Percentiles rank a stretch among this genome's conserved stretches.
phyloP scores from a whole-genome alignment of 371 early-diverging fungal genomes.

The Syncephalastrum racemosum region DNA sequence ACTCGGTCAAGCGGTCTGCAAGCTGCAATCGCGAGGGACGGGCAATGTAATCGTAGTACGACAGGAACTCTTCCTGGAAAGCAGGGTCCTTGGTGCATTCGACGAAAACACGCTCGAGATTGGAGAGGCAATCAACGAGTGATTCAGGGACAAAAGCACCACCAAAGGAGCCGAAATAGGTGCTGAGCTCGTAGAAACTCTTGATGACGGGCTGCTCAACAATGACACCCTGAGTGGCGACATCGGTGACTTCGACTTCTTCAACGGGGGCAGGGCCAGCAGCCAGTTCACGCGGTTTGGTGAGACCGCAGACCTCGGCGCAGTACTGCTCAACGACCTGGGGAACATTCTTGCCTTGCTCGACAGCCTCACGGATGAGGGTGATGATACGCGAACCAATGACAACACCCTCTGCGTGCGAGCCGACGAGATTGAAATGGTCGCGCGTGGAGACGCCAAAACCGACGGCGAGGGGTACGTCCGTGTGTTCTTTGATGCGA shows the following conservation, averaged over 20 bases:
- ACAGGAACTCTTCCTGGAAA: constrained; percentile 89
- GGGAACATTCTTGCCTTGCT: constrained; percentile 44
- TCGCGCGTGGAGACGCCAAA: constrained; percentile 92
- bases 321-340: constrained; percentile 60
- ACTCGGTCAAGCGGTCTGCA: constrained; percentile 82
- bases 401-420: constrained; percentile 92
- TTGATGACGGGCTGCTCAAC: constrained; percentile 21
- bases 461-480: constrained; percentile 91
- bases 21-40: constrained; percentile 87
- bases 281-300: constrained; percentile 21
- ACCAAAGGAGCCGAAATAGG: constrained; percentile 94
- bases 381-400: constrained; percentile 92
- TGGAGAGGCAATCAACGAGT: constrained; percentile 87
- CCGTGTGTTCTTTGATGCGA: constrained; percentile 77
- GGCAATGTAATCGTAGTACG: constrained; percentile 89
- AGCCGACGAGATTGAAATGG: constrained; percentile 83
- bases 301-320: constrained; percentile 63
- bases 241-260: constrained; percentile 31
- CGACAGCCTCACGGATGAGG: constrained; percentile 63
- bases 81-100: constrained; percentile 80
- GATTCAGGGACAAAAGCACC: constrained; percentile 97
- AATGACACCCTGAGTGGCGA: constrained; percentile 20
- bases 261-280: constrained; percentile 31
- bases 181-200: constrained; percentile 54
- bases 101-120: constrained; percentile 83